These are phyloP conservation scores for Talaromyces sp. DNA, from an alignment of 2,329 filamentous ascomycete species.

Conservation along the genomic window DNA sequence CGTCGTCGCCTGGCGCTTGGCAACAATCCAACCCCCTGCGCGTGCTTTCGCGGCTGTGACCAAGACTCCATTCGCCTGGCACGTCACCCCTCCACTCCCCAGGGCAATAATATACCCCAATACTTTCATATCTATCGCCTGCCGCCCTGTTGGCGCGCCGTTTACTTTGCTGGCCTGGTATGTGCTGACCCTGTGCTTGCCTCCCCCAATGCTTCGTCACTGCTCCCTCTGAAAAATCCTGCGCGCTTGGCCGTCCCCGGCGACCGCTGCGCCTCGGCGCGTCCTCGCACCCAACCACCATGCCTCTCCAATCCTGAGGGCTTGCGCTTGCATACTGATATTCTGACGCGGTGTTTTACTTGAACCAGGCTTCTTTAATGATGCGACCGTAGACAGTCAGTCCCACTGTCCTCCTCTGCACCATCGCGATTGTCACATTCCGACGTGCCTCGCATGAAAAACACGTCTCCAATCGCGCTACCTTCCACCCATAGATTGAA, in stretches of 20 bases:
- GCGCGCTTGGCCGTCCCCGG: neutral
- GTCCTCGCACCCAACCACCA: neutral
- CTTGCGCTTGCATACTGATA: neutral
- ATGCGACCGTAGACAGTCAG: constrained; percentile 27
- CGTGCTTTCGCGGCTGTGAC: neutral
- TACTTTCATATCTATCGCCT: neutral
- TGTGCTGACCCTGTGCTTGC: neutral
- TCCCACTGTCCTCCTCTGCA: constrained; percentile 17
- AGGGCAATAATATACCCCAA: neutral
- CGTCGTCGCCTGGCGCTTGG: neutral
- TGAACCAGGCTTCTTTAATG: constrained; percentile 17
- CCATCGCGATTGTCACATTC: constrained; percentile 19
- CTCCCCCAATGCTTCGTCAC: neutral
- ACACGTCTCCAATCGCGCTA: constrained; percentile 10
- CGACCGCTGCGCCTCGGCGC: neutral
- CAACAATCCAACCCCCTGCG: neutral
- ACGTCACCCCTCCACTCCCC: neutral
- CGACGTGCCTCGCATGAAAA: constrained; percentile 19
- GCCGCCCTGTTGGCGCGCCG: neutral
- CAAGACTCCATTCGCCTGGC: neutral
- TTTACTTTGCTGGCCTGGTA: neutral
- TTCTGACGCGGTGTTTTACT: neutral
- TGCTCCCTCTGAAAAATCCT: neutral
- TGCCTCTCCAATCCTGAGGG: neutral
- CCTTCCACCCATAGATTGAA: constrained; percentile 7